Base-by-base conservation (phyloP, 1,284 basidiomycete genomes). In the Cutaneotrichosporon spelunceum region DNA sequence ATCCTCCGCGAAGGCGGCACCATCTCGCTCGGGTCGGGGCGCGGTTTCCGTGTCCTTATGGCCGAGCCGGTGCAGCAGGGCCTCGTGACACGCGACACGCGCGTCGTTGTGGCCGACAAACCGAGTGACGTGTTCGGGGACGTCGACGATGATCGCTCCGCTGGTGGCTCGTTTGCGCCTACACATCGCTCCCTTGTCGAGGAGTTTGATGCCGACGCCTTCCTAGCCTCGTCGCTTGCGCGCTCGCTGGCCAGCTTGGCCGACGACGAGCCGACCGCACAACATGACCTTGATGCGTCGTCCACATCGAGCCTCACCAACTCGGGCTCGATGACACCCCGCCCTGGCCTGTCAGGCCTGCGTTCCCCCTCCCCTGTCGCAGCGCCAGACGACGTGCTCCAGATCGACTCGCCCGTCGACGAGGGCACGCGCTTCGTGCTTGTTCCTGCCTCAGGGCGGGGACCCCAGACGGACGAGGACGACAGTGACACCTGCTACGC, bases 41-140 rank as follows among this genome's bases (percentile, higher is more conserved):
- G 54, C 24, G 45, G 53, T 4, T 74, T 72, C 65, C 70, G 70
- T 24, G 71, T 82, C 26, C 74, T 81, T 11, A 74, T 82, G 72
- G 68, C 75, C 4, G 85, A 89, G 63, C 91, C 91, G 1, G 86
- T 88, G 26, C 77, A 84, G 23, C 89, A 92, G 79, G 92, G 92
- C 19, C 78, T 82, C 62, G 82, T 84, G 7, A 75, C 80, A 19
- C 76, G 72, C 30, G 82, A 81, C 3, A 71, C 91, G 1, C 82
- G 79, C 48, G 79, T 93, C 50, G 81, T 89, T 55, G 72, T 91
- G 76, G 70, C 73, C 10, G 54, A 57, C 19, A 50, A 36, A 27
- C 49, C 55, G 21, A 27, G 33, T 60, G 62, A 45, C 10, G 58
- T 61, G 30, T 64, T 64, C 23, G 70, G 63, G 8, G 68, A 72